Conservation (phyloP, 2,329 filamentous ascomycete species). For the Aspergillus uvarum region DNA sequence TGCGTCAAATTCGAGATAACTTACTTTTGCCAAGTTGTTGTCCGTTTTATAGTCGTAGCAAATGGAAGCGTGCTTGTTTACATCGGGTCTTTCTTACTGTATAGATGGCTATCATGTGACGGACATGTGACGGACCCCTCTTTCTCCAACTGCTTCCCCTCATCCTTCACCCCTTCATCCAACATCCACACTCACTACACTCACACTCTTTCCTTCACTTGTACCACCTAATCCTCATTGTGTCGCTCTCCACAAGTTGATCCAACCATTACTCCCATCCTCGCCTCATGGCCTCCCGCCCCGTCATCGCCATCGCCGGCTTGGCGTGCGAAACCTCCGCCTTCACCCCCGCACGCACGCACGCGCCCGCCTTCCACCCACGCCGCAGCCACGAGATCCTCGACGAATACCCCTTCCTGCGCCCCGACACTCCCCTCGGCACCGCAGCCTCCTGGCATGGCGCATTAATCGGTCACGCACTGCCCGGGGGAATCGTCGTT, state of each 20-base stretch:
- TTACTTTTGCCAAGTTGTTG: too few species aligned
- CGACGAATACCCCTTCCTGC: constrained; percentile 49
- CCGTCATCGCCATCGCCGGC: constrained; percentile 53
- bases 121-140: background rate
- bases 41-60: too few species aligned
- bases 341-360: constrained; percentile 53
- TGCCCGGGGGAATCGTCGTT: constrained; percentile 44
- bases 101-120: background rate
- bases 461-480: constrained; percentile 50
- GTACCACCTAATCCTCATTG: background rate
- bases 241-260: too few species aligned
- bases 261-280: background rate
- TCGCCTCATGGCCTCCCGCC: constrained; percentile 35
- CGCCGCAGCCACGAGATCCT: constrained; percentile 46
- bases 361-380: constrained; percentile 52
- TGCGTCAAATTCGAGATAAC: too few species aligned
- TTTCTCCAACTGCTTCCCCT: background rate
- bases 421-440: constrained; percentile 42
- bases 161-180: background rate
- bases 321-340: constrained; percentile 57
- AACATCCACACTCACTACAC: too few species aligned
- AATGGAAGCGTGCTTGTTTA: too few species aligned
- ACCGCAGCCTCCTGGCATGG: constrained; percentile 51
- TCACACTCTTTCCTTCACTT: too few species aligned
- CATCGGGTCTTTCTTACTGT: too few species aligned